Conservation (phyloP, 2,329 filamentous ascomycete genomes). For the Rutstroemia sp. region DNA sequence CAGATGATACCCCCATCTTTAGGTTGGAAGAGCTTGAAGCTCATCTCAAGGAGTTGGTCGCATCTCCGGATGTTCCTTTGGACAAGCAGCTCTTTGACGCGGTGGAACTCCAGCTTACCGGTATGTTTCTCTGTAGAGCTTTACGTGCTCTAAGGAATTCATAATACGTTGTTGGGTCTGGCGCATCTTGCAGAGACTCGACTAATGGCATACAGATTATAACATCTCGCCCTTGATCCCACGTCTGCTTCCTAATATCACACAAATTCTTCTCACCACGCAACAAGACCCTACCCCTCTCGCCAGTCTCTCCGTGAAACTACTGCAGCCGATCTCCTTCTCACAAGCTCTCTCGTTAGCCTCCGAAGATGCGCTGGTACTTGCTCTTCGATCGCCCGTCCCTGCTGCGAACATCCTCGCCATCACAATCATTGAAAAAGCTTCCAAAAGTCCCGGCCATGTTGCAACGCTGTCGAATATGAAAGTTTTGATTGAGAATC, state of each 20-base stretch:
- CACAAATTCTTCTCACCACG: conserved; percentile 43
- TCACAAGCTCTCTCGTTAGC: conserved; percentile 44
- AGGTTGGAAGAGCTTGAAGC: conserved; percentile 45
- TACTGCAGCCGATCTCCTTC: conserved; percentile 47
- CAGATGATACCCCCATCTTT: conserved; percentile 7
- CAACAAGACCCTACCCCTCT: conserved; percentile 43
- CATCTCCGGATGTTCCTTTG: conserved; percentile 36
- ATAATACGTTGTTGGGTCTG: no score
- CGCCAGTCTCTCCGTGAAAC: conserved; percentile 46
- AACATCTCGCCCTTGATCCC: conserved; percentile 47
- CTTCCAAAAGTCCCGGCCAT: conserved; percentile 39
- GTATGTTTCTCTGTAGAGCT: conserved; percentile 27
- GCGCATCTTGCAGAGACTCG: no score
- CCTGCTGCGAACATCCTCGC: conserved; percentile 51
- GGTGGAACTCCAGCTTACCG: conserved; percentile 51
- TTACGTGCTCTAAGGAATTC: no score
- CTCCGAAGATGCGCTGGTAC: conserved; percentile 42
- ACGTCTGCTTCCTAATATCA: conserved; percentile 46
- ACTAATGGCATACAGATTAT: conserved; percentile 31
- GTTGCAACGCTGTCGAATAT: conserved; percentile 43
- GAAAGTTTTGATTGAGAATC: conserved; percentile 39
- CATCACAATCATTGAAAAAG: conserved; percentile 49
- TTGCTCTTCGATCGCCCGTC: conserved; percentile 45
- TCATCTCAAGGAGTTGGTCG: conserved; percentile 45
- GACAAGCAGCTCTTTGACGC: conserved; percentile 48